These are phyloP conservation scores for Nyctanthes arbortristis DNA, from an alignment of 257 asterid genomes.

Conservation along the genomic window DNA sequence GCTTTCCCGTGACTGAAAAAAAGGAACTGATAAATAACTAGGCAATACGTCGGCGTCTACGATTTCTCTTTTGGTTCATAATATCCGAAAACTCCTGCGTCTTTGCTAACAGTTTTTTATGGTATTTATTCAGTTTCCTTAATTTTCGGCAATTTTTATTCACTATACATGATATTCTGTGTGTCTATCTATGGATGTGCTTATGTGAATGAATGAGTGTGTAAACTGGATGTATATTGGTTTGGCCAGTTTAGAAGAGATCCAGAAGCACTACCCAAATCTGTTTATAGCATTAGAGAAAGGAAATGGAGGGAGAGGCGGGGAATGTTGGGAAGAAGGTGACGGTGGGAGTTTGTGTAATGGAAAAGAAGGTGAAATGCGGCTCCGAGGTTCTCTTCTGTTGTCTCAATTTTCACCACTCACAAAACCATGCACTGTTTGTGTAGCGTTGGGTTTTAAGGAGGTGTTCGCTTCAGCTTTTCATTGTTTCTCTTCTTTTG, in stretches of 20 bases:
- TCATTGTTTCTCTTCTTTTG: neutral
- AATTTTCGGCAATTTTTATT: constrained; percentile 2
- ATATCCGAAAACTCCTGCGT: constrained; percentile 35
- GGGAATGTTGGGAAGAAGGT: constrained; percentile 46
- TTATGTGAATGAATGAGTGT: constrained; percentile 20
- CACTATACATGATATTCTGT: neutral
- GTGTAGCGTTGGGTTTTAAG: neutral
- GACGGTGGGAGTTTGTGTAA: constrained; percentile 85
- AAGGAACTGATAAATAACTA: constrained; percentile 3
- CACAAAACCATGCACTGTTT: constrained; percentile 36
- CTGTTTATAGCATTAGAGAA: neutral
- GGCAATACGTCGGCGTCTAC: constrained; percentile 2
- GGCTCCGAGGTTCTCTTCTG: constrained; percentile 87
- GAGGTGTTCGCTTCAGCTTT: constrained; percentile 13
- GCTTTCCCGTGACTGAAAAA: constrained; percentile 33
- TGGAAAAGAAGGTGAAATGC: constrained; percentile 99
- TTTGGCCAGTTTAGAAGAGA: constrained; percentile 32
- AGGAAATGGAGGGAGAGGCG: constrained; percentile 44
- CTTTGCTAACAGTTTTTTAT: constrained; percentile 30
- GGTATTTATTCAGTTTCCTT: constrained; percentile 20
- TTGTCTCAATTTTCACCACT: constrained; percentile 31
- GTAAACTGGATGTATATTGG: neutral
- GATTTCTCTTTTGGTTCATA: constrained; percentile 8
- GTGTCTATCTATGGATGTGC: neutral
- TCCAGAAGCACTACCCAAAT: constrained; percentile 10